Evolutionary conservation across 139 green algal species (phyloP).

Genomic region (Closterium sp.): DNA sequence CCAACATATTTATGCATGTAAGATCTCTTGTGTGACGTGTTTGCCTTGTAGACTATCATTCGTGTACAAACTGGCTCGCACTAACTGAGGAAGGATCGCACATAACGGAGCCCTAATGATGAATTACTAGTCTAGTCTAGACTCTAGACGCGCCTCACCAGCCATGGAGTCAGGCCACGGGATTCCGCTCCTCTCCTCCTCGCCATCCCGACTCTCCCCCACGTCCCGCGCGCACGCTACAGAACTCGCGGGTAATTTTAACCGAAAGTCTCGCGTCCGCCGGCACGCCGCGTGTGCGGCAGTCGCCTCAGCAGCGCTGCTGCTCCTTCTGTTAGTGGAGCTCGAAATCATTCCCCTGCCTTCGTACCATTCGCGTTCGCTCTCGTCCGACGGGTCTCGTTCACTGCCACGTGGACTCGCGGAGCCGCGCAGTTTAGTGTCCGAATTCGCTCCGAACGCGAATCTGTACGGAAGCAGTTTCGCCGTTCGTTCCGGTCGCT

Average conservation of each 20-base stretch:
- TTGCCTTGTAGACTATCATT: too few species aligned
- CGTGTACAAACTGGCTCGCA: too few species aligned
- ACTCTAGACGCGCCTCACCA: background rate
- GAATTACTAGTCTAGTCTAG: too few species aligned
- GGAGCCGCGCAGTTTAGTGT: background rate
- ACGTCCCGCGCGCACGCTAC: background rate
- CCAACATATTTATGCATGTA: too few species aligned
- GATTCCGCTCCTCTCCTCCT: background rate
- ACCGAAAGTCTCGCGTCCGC: background rate
- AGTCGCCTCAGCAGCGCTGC: background rate
- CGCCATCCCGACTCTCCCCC: background rate
- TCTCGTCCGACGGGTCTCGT: background rate
- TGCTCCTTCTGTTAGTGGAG: background rate
- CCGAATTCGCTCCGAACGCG: background rate
- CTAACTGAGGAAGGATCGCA: too few species aligned
- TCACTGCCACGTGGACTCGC: background rate
- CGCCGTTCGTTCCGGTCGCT: background rate
- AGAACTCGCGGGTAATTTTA: background rate
- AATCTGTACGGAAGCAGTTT: background rate
- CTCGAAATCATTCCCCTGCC: background rate
- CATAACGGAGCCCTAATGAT: too few species aligned
- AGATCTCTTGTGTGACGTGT: too few species aligned
- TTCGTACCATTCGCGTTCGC: background rate
- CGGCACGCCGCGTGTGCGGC: background rate
- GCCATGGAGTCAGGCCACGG: background rate